phyloP scores from a whole-genome alignment of 2,329 filamentous ascomycete genomes.

The Aspergillus pseudoglaucus region DNA sequence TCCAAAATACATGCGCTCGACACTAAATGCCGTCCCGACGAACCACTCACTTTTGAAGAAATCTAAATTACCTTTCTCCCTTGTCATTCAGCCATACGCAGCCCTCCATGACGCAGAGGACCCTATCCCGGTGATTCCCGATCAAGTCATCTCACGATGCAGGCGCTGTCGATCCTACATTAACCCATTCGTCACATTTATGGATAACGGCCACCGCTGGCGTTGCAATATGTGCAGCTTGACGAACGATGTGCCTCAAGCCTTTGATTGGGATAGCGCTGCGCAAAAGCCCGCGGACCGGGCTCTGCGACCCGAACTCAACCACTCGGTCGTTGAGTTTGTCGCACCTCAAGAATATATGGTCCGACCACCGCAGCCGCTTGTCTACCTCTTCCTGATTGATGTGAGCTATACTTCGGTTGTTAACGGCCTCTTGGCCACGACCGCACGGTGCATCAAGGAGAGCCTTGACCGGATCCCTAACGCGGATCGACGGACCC shows the following conservation, averaged over 20 bases:
- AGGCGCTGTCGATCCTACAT: conserved; percentile 94
- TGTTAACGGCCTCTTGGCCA: conserved; percentile 83
- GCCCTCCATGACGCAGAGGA: conserved; percentile 91
- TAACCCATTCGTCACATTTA: conserved; percentile 92
- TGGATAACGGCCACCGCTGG: conserved; percentile 96
- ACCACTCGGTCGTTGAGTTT: conserved; percentile 95
- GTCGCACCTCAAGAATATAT: conserved; percentile 98
- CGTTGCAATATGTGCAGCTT: conserved; percentile 99
- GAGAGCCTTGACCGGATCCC: conserved; percentile 95
- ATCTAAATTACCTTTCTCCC: conserved; percentile 87
- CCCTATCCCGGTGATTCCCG: conserved; percentile 81
- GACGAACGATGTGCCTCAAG: conserved; percentile 97
- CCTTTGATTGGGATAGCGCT: conserved; percentile 95
- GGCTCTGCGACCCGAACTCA: conserved; percentile 87
- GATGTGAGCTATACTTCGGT: conserved; percentile 90
- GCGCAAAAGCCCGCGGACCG: conserved; percentile 86
- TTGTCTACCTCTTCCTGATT: conserved; percentile 92
- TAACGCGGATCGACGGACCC: conserved; percentile 89
- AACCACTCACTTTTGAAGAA: conserved; percentile 93
- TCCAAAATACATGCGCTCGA: conserved; percentile 90
- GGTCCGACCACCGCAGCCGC: conserved; percentile 90
- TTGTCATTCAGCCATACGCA: conserved; percentile 93
- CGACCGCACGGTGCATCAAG: conserved; percentile 84
- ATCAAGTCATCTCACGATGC: conserved; percentile 96
- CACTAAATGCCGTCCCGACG: conserved; percentile 86